Conservation (phyloP, 108 stramenopile species). For the Cyclostephanos tholiformis region DNA sequence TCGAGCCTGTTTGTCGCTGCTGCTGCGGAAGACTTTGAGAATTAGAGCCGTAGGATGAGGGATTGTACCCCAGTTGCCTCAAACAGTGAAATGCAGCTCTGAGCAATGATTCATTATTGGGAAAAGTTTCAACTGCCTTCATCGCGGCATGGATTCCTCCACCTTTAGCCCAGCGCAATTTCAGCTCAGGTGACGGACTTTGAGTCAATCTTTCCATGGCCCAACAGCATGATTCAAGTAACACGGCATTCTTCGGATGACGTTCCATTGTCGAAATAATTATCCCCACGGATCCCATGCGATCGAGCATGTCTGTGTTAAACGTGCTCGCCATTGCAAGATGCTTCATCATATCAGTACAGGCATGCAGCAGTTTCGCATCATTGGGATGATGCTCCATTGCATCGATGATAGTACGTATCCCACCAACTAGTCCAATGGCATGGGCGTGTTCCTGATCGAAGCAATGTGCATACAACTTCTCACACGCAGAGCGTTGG, state of each 20-base stretch:
- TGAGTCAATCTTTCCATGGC: conserved; percentile 38
- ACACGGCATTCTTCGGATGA: conserved; percentile 29
- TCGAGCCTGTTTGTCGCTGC: conserved; percentile 17
- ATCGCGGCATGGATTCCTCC: conserved; percentile 46
- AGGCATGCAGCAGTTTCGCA: conserved; percentile 26
- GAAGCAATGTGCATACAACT: conserved; percentile 44
- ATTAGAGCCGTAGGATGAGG: conserved; percentile 27
- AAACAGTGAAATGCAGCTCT: conserved; percentile 46
- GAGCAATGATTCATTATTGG: conserved; percentile 41
- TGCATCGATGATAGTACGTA: conserved; percentile 48
- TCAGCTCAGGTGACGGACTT: conserved; percentile 20
- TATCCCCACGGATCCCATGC: conserved; percentile 37
- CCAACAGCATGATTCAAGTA: conserved; percentile 48
- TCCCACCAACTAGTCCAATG: conserved; percentile 43
- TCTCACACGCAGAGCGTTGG: conserved; percentile 40
- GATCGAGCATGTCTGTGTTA: conserved; percentile 45
- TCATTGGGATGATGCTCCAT: conserved; percentile 47
- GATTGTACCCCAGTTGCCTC: conserved; percentile 44
- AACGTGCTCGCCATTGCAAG: conserved; percentile 36
- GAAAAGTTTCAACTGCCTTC: conserved; percentile 45
- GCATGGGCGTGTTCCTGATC: conserved; percentile 45
- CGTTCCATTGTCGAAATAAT: conserved; percentile 38
- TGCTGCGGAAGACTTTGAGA: conserved; percentile 23
- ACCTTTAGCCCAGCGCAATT: conserved; percentile 28
- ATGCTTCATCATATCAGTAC: conserved; percentile 43